Evolutionary conservation across 495 filamentous ascomycete species (phyloP).

Genomic region (Talaromyces borbonicus): DNA sequence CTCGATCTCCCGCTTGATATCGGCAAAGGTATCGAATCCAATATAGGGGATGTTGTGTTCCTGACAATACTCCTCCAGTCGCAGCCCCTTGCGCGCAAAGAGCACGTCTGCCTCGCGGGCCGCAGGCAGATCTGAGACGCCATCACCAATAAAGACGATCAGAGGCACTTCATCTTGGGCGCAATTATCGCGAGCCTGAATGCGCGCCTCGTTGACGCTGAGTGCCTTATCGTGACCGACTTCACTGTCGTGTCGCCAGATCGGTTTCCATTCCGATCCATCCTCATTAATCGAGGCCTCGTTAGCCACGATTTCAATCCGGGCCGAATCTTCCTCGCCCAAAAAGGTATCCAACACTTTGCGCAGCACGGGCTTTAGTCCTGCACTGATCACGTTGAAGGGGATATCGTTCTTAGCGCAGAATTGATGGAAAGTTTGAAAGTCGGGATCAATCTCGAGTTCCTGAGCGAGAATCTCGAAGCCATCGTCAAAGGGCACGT

Average conservation of each 20-base stretch:
- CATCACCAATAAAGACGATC: slow-evolving; percentile 71
- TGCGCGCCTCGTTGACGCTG: slow-evolving; percentile 52
- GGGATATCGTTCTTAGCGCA: slow-evolving; percentile 55
- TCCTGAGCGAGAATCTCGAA: slow-evolving; percentile 58
- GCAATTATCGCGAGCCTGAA: slow-evolving; percentile 39
- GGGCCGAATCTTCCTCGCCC: slow-evolving; percentile 28
- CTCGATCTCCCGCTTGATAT: slow-evolving; percentile 55
- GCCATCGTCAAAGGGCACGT: slow-evolving; percentile 63
- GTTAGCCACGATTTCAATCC: slow-evolving; percentile 65
- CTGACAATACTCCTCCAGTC: slow-evolving; percentile 60
- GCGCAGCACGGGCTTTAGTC: slow-evolving; percentile 46
- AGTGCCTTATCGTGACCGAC: slow-evolving; percentile 64
- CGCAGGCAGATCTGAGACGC: slow-evolving; percentile 65
- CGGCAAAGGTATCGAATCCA: slow-evolving; percentile 57
- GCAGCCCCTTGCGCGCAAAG: slow-evolving; percentile 59
- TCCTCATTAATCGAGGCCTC: slow-evolving; percentile 51
- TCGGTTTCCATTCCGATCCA: slow-evolving; percentile 55
- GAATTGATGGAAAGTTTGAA: slow-evolving; percentile 56
- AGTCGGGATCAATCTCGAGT: slow-evolving; percentile 57
- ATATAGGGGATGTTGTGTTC: slow-evolving; percentile 55
- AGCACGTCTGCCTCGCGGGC: slow-evolving; percentile 67
- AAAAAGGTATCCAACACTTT: slow-evolving; percentile 9
- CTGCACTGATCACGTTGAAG: slow-evolving; percentile 67
- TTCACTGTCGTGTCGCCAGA: slow-evolving; percentile 59
- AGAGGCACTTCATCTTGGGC: slow-evolving; percentile 56